Evolutionary conservation across 2,329 filamentous ascomycete species (phyloP).

Genomic region (Trichophyton rubrum): DNA sequence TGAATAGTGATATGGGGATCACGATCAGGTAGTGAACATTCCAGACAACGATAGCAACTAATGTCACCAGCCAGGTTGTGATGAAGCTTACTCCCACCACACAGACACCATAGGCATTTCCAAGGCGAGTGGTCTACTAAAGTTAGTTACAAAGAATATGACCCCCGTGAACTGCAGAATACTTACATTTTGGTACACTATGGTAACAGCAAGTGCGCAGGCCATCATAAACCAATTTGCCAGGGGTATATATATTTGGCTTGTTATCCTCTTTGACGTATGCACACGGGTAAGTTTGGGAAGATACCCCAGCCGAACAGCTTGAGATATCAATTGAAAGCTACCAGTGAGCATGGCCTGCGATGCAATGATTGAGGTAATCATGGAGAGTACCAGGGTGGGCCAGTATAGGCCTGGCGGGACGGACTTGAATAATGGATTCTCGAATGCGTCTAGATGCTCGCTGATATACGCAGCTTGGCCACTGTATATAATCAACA

Average conservation of each 20-base stretch:
- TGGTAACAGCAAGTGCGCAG: constrained; percentile 61
- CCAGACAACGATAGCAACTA: constrained; percentile 64
- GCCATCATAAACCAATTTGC: constrained; percentile 68
- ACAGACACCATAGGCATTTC: constrained; percentile 66
- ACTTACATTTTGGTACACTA: constrained; percentile 53
- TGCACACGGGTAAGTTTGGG: constrained; percentile 64
- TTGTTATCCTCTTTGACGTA: constrained; percentile 56
- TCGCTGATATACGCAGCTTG: constrained; percentile 60
- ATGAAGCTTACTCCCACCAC: constrained; percentile 72
- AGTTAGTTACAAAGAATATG: neutral
- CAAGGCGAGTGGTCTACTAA: constrained; percentile 50
- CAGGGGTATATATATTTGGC: constrained; percentile 63
- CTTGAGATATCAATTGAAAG: constrained; percentile 57
- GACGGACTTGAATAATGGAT: constrained; percentile 61
- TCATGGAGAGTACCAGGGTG: constrained; percentile 53
- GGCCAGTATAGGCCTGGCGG: constrained; percentile 58
- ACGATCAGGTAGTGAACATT: constrained; percentile 49
- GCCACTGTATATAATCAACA: constrained; percentile 49
- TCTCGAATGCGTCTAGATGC: constrained; percentile 49
- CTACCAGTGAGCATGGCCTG: constrained; percentile 68
- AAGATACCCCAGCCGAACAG: constrained; percentile 63
- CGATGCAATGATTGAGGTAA: constrained; percentile 62
- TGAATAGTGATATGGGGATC: constrained; percentile 47
- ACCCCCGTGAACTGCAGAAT: neutral
- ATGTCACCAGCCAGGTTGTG: constrained; percentile 59